Evolutionary conservation across 2,329 filamentous ascomycete species (phyloP).

Genomic region (Colletotrichum sp.): DNA sequence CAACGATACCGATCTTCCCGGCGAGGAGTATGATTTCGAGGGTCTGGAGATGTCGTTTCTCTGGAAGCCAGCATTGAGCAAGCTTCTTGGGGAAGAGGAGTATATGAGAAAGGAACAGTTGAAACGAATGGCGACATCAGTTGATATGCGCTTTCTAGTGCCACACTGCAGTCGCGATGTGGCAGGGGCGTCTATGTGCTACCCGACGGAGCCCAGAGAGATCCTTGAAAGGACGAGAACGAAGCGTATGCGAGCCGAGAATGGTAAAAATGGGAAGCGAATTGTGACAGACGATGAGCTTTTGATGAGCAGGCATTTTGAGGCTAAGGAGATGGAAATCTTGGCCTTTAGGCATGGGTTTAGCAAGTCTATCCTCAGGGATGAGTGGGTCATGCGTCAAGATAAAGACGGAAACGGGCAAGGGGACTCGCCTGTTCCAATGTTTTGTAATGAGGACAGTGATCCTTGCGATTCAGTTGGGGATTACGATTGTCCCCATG

Average conservation of each 20-base stretch:
- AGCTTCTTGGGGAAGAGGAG: conserved; percentile 21
- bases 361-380: neutral
- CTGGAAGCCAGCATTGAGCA: conserved; percentile 18
- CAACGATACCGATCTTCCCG: conserved; percentile 21
- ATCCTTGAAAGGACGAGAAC: neutral
- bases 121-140: neutral
- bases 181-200: neutral
- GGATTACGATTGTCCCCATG: neutral
- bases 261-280: neutral
- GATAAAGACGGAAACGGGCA: neutral
- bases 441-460: neutral
- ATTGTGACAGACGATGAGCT: neutral
- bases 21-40: conserved; percentile 2
- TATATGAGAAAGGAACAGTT: neutral
- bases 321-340: neutral
- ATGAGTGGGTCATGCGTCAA: neutral
- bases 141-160: neutral
- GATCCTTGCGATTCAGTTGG: neutral
- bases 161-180: neutral
- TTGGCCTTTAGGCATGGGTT: neutral
- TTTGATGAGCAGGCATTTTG: neutral
- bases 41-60: conserved; percentile 6
- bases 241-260: neutral
- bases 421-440: neutral
- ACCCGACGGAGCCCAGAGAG: neutral